Base-by-base conservation (phyloP, 208 protist species). In the Trypanosoma brucei region DNA sequence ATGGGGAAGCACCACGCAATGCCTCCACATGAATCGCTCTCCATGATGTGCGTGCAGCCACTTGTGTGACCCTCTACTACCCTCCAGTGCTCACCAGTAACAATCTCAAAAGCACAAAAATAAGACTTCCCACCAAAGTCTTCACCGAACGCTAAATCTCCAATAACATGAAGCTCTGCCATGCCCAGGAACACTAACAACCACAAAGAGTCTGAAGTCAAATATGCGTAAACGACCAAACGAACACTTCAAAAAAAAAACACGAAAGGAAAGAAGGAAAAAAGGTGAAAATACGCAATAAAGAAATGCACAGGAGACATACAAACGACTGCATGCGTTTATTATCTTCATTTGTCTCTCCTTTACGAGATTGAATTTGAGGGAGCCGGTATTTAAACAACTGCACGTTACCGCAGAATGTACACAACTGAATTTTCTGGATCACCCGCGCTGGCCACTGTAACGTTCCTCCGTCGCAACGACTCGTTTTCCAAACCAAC, bases 161-260 rank as follows among this genome's bases (percentile, higher is more conserved):
- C 91, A 39, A 96, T 88, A 30, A 96, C 65, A 57, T 92, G 85
- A 4, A 96, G 67, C 64, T 96, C 91, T 7, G 91, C 77, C 86
- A 83, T 83, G 7, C 50, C 9, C 0, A n/a, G 34, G 44, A 46
- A 31, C n/a, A 46, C 35, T 44, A 40, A 35, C 5, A 50, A 33
- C 35, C 8, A 59, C 3, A 52, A 30, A n/a, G 34, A 38, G 13
- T 22, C 22, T 22, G 22, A 22, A 22, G 22, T 22, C 22, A 22
- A 22, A 22, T 22, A 22, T 22, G 22, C 22, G 22, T 22, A 46
- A 22, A 22, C 22, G 22, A 22, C 22, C 22, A 22, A 22, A 30
- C 44, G 37, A 34, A 30, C 0, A 3, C 3, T 3, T n/a, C 3
- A 49, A 55, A 50, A 54, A 68, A 34, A 49, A 61, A 56, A 52